Conservation (phyloP, 805 yeast species). For the Nakazawaea anatomiae region DNA sequence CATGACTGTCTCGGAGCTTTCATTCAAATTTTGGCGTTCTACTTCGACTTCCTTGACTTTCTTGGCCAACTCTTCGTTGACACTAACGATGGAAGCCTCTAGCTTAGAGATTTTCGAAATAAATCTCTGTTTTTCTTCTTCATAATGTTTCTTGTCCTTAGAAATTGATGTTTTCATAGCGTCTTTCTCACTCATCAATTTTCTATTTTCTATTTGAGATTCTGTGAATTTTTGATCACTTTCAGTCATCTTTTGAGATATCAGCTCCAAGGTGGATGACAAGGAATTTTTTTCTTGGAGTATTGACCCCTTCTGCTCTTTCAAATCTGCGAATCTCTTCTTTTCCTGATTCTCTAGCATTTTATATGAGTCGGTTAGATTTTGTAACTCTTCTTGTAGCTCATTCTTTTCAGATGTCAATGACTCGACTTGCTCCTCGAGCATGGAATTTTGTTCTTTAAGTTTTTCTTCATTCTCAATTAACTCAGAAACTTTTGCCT, state of each 20-base stretch:
- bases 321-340: constrained; percentile 17
- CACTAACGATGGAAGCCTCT: constrained; percentile 22
- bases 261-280: constrained; percentile 24
- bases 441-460: background rate
- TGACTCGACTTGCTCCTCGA: constrained; percentile 10
- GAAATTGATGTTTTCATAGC: background rate
- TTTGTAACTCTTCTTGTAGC: constrained; percentile 6
- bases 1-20: constrained; percentile 43
- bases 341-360: constrained; percentile 22
- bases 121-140: background rate
- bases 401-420: constrained; percentile 5
- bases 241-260: constrained; percentile 25
- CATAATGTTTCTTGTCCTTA: constrained; percentile 6
- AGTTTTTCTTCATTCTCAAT: background rate
- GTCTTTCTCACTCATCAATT: background rate
- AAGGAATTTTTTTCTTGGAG: constrained; percentile 27
- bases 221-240: constrained; percentile 8
- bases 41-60: constrained; percentile 41
- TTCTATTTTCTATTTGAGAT: background rate
- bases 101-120: constrained; percentile 15
- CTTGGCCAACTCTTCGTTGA: constrained; percentile 28
- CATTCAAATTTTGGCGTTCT: constrained; percentile 41
- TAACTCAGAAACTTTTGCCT: background rate
- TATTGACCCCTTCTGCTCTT: constrained; percentile 20
- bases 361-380: constrained; percentile 12